Percentiles rank a stretch among this genome's conserved stretches.
Conservation (phyloP, 2,329 filamentous ascomycete species). For the Ophiostoma himal-ulmi region DNA sequence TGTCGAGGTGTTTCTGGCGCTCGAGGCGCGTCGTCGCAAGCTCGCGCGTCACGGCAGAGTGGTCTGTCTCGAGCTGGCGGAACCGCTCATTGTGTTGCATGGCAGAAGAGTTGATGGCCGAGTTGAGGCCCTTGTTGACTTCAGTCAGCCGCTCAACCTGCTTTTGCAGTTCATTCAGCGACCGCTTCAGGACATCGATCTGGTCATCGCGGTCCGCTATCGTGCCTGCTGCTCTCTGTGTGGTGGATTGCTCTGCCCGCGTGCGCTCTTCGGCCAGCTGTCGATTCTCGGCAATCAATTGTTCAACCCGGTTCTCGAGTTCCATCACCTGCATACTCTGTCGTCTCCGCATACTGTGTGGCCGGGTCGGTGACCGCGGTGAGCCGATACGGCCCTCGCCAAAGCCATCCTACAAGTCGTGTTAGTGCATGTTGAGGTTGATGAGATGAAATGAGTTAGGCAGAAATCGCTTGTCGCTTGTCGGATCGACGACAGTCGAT, state of each 20-base stretch:
- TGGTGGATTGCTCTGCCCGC: conserved; percentile 55
- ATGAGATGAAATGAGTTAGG: not conserved
- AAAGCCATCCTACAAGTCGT: conserved; percentile 68
- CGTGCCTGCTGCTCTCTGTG: conserved; percentile 60
- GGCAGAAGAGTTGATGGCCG: conserved; percentile 70
- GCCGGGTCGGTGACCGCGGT: conserved; percentile 85
- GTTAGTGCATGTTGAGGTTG: not conserved
- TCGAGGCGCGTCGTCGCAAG: conserved; percentile 62
- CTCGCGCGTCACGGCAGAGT: conserved; percentile 60
- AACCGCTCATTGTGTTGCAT: conserved; percentile 70
- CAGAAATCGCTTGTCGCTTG: not conserved
- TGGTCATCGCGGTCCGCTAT: conserved; percentile 79
- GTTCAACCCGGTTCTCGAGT: conserved; percentile 77
- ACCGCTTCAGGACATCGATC: conserved; percentile 74
- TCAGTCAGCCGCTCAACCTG: conserved; percentile 76
- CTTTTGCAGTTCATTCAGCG: conserved; percentile 71
- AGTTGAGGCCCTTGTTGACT: conserved; percentile 72
- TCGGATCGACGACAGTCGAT: no score
- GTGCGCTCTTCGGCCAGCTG: conserved; percentile 66
- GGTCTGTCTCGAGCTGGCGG: conserved; percentile 59
- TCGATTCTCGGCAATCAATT: conserved; percentile 79
- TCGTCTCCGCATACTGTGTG: conserved; percentile 90
- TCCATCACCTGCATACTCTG: conserved; percentile 97
- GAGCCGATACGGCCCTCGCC: conserved; percentile 82
- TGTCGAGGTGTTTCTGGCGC: conserved; percentile 42